Base-by-base conservation (phyloP, 2,329 filamentous ascomycete species). In the Diplodia sapinea region DNA sequence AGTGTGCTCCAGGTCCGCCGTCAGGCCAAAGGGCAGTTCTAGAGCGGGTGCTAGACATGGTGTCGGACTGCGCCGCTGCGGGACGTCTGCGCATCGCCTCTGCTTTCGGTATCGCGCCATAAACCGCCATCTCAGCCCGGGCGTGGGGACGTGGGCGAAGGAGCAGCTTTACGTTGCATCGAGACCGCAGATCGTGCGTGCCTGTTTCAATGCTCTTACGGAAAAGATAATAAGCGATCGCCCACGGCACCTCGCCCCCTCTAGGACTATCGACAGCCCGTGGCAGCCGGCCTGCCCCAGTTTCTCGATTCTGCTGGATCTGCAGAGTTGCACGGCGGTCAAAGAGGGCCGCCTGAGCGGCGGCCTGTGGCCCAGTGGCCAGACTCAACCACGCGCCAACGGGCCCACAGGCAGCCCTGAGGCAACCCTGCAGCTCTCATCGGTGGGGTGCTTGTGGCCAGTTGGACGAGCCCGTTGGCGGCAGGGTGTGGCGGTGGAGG, bases 21-120 rank as follows among this genome's bases (percentile, higher is more conserved):
- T 29, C 54, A 66, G 64, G 54, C 64, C 64, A 66, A 50, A 33
- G 36, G 64, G 40, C 64, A 57, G 64, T 66, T 66, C 52, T 66
- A 57, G 64, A 66, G 64, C 64, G 47, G 62, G 12, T 43, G 20
- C 62, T 54, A 55, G 51, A 57, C 40, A 66, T 66, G 51, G 52
- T 66, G 64, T 40, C 64, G 64, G 52, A 57, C 64, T 66, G 38
- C 54, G 64, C 64, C 64, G 64, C 43, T 66, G 64, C 64, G 64
- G 64, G 64, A 66, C 64, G 64, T 55, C 17, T 57, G 64, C 64
- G 54, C 64, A 66, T 66, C 64, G 40, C 64, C n/a, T 13, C 64
- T 52, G 29, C n/a, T 38, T 66, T 38, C 31, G 64, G 64, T 3
- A 26, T 50, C 52, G 64, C 51, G 64, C 36, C 50, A 26, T 29